Conservation (phyloP, 495 filamentous ascomycete genomes). For the Podospora anserina region DNA sequence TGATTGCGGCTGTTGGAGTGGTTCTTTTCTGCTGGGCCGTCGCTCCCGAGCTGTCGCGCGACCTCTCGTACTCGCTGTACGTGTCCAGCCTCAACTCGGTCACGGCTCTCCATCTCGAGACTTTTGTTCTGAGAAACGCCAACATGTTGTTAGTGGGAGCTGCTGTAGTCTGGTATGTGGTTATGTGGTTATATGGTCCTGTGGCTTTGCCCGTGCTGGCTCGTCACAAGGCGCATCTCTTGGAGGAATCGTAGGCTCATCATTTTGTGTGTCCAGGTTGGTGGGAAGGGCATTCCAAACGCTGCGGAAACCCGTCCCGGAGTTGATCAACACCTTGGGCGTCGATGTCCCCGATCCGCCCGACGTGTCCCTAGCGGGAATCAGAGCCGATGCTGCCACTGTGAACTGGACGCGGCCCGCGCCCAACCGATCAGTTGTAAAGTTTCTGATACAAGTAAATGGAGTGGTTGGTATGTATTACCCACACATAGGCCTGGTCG, state of each 20-base stretch:
- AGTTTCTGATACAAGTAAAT: constrained; percentile 90
- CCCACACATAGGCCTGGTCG: background rate
- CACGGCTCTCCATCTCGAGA: constrained; percentile 38
- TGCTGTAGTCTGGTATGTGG: constrained; percentile 46
- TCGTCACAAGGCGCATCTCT: background rate
- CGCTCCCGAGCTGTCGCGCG: constrained; percentile 43
- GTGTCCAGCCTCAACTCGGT: constrained; percentile 33
- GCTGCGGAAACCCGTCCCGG: constrained; percentile 81
- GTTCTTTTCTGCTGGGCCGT: constrained; percentile 47
- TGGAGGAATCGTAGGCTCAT: constrained; percentile 17
- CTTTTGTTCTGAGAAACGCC: constrained; percentile 39
- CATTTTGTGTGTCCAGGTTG: constrained; percentile 54
- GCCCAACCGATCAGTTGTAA: constrained; percentile 71
- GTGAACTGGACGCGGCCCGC: constrained; percentile 86
- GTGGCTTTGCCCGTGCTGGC: background rate
- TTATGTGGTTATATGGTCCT: background rate
- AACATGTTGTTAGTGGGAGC: constrained; percentile 47
- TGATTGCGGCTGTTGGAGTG: constrained; percentile 45
- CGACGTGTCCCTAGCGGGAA: constrained; percentile 85
- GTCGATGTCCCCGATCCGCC: constrained; percentile 90
- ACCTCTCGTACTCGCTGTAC: constrained; percentile 37
- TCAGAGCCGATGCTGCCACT: constrained; percentile 81
- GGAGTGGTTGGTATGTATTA: constrained; percentile 74
- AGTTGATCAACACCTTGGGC: constrained; percentile 84
- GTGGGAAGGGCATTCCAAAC: constrained; percentile 79